Base-by-base conservation (phyloP, 352 stramenopile genomes). In the Phytophthora litchii region DNA sequence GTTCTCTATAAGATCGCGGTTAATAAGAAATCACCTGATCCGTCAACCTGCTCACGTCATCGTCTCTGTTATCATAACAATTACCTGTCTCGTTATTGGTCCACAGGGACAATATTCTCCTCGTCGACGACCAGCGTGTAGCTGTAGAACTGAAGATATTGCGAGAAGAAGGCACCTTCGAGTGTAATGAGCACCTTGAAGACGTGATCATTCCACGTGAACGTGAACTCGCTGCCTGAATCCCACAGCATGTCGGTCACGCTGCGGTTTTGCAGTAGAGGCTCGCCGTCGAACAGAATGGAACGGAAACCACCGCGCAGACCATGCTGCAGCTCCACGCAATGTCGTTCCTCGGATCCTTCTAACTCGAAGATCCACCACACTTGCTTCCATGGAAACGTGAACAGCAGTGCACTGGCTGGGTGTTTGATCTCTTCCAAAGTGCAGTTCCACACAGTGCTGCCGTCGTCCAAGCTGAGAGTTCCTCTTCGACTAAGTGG, bases 371-470 rank as follows among this genome's bases (percentile, higher is more conserved):
- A 84, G 46, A 91, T 81, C 85, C 85, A 94, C 85, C 85, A 94
- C 35, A 92, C 67, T 51, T 94, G 85, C 53, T 94, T 94, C 85
- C 85, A 94, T 38, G 85, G 85, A 52, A 94, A 94, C 29, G 85
- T 94, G 52, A 91, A 90, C 44, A 94, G 45, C 13, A 94, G 57
- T 14, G 85, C 80, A 23, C 82, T 92, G 17, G 82, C 82, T 1
- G 80, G 54, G 49, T 94, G 85, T 58, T 94, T 94, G 60, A 94
- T 94, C 66, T 94, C 85, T 50, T 94, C 85, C 27, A 94, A 54
- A 17, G 70, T 86, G 27, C 79, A 87, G 29, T 82, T 80, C 76
- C 80, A 89, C 46, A 77, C 69, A 3, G 67, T 75, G 8, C 66
- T 64, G 7, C 78, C 80, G 31, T 85, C 60, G 6, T 88, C 61